phyloP scores from a whole-genome alignment of 257 asterid species.

The Penstemon barbatus region DNA sequence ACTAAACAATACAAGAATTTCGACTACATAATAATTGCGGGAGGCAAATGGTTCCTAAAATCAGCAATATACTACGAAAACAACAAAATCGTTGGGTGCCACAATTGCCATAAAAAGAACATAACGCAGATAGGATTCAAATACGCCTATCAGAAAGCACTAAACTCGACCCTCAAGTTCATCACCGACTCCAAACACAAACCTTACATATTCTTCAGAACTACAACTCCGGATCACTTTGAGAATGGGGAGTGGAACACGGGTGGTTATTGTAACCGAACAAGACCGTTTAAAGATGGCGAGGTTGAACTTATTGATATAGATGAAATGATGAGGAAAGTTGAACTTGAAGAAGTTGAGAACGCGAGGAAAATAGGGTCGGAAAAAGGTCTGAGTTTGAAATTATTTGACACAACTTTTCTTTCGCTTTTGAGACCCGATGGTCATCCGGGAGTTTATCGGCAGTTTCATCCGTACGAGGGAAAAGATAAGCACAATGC shows the following conservation, averaged over 20 bases:
- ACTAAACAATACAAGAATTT: constrained; percentile 45
- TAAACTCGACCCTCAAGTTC: constrained; percentile 46
- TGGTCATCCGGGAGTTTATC: constrained; percentile 73
- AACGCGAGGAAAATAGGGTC: constrained; percentile 31
- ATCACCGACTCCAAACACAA: constrained; percentile 40
- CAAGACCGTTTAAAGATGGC: constrained; percentile 49
- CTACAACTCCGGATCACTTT: constrained; percentile 70
- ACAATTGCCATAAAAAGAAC: constrained; percentile 57
- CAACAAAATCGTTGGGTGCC: constrained; percentile 63
- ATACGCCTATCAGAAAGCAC: constrained; percentile 55
- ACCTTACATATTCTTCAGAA: constrained; percentile 45
- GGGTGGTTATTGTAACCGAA: constrained; percentile 71
- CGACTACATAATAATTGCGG: constrained; percentile 55
- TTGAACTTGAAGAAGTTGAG: constrained; percentile 56
- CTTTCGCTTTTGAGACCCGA: constrained; percentile 67
- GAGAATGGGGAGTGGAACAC: constrained; percentile 70
- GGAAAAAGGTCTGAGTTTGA: constrained; percentile 32
- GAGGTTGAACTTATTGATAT: constrained; percentile 34
- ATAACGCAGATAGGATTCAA: constrained; percentile 55
- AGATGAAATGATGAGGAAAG: constrained; percentile 43
- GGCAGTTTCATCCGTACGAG: constrained; percentile 65
- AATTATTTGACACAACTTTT: constrained; percentile 50
- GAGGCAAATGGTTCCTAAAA: constrained; percentile 84
- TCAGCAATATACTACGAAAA: constrained; percentile 60
- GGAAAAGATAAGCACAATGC: constrained; percentile 41